These are phyloP conservation scores for Hymenochaete sp. DNA, from an alignment of 1,284 basidiomycete species.

Conservation along the genomic window DNA sequence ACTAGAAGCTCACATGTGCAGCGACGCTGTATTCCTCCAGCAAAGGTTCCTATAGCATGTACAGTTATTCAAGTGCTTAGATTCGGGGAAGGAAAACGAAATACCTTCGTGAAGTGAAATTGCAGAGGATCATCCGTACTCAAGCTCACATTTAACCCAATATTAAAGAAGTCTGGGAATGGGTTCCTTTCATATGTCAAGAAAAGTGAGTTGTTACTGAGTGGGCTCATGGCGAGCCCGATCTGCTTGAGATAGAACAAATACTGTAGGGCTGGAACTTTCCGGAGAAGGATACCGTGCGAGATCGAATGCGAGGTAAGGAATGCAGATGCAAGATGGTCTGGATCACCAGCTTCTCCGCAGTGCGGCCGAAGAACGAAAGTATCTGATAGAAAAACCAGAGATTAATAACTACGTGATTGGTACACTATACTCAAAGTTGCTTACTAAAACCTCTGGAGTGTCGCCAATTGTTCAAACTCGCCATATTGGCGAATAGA, in stretches of 20 bases:
- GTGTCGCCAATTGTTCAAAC: constrained; percentile 88
- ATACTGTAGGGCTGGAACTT: constrained; percentile 91
- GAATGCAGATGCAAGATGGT: constrained; percentile 94
- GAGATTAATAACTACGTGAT: constrained; percentile 3
- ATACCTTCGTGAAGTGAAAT: constrained; percentile 93
- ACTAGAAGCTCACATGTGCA: constrained; percentile 62
- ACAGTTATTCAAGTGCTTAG: not conserved
- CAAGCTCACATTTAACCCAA: constrained; percentile 92
- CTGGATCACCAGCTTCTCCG: constrained; percentile 97
- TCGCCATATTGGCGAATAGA: constrained; percentile 95
- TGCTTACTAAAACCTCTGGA: constrained; percentile 81
- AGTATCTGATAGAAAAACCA: constrained; percentile 51
- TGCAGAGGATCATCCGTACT: constrained; percentile 94
- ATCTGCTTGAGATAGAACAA: constrained; percentile 97
- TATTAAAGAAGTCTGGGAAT: constrained; percentile 93
- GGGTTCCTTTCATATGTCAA: constrained; percentile 96
- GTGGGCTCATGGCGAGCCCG: constrained; percentile 94
- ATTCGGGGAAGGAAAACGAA: constrained; percentile 14
- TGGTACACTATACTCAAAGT: constrained; percentile 17
- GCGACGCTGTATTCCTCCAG: constrained; percentile 98
- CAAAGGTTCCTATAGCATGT: constrained; percentile 66
- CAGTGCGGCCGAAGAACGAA: constrained; percentile 97
- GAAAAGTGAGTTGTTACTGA: constrained; percentile 97
- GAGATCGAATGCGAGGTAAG: constrained; percentile 97
- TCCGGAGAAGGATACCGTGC: constrained; percentile 94